Conservation (phyloP, 148 eudicot species). For the Vaccinium myrtillus region DNA sequence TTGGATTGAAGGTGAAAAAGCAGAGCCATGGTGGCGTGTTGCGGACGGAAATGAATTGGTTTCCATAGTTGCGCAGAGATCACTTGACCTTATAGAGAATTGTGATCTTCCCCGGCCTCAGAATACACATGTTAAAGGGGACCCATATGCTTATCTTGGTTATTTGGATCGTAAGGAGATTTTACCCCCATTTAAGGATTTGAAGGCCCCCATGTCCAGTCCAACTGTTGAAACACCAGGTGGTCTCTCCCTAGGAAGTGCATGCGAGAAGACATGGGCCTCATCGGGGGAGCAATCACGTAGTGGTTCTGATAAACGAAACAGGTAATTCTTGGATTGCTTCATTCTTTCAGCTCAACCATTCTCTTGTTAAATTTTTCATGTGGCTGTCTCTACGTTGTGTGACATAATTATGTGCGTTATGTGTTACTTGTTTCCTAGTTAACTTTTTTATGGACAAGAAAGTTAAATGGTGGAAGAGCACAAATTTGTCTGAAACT, state of each 20-base stretch:
- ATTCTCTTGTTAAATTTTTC: not conserved
- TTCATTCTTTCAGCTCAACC: not conserved
- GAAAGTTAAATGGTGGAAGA: not conserved
- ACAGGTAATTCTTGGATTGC: conserved; percentile 34
- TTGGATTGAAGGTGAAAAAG: conserved; percentile 52
- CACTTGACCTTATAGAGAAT: conserved; percentile 63
- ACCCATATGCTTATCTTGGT: conserved; percentile 23
- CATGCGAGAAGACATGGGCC: conserved; percentile 28
- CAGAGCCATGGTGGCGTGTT: conserved; percentile 84
- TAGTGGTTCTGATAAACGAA: conserved; percentile 17
- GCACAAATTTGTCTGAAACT: not conserved
- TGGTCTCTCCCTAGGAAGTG: conserved; percentile 29
- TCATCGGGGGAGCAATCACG: conserved; percentile 25
- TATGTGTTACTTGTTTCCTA: not conserved
- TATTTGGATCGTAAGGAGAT: conserved; percentile 31
- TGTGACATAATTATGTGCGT: not conserved
- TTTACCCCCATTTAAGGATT: conserved; percentile 31
- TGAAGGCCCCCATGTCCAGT: conserved; percentile 28
- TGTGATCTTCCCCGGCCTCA: conserved; percentile 85
- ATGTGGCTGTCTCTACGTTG: not conserved
- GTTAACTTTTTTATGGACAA: not conserved
- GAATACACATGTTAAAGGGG: conserved; percentile 37
- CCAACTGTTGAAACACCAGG: conserved; percentile 6
- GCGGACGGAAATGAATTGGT: conserved; percentile 71
- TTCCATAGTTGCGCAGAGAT: conserved; percentile 72